A percentile compares a stretch with the other conserved stretches of the same genome.
These are phyloP conservation scores for Phoenix roebelenii DNA, from an alignment of 176 grass and related monocot species.

Conservation along the genomic window DNA sequence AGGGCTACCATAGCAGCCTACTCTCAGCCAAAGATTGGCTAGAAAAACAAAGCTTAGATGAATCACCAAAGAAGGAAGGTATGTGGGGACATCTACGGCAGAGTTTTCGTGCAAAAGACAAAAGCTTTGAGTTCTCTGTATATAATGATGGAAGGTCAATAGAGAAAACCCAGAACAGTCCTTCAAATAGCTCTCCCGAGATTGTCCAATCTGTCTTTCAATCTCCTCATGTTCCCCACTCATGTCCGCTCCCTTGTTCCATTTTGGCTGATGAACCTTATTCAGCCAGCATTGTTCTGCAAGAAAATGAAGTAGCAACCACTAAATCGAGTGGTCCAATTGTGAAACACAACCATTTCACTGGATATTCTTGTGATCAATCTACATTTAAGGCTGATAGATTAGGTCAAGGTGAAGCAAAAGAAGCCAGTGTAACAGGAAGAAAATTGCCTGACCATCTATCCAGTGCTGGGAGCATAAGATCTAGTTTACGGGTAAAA, in stretches of 20 bases:
- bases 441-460: slow-evolving; percentile 16
- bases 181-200: slow-evolving; percentile 32
- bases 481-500: slow-evolving; percentile 27
- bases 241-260: slow-evolving; percentile 59
- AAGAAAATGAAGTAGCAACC: slow-evolving; percentile 20
- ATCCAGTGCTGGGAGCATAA: slow-evolving; percentile 29
- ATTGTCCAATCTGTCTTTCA: slow-evolving; percentile 27
- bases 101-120: slow-evolving; percentile 17
- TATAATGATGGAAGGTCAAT: slow-evolving; percentile 22
- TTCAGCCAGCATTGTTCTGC: slow-evolving; percentile 2
- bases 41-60: slow-evolving; percentile 17
- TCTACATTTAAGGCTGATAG: slow-evolving; percentile 1
- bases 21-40: background rate
- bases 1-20: too few relatives aligned
- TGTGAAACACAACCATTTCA: slow-evolving; percentile 13
- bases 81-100: slow-evolving; percentile 21
- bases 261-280: slow-evolving; percentile 28
- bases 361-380: too few relatives aligned
- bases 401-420: slow-evolving; percentile 15
- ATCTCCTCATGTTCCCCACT: slow-evolving; percentile 47
- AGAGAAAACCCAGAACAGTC: slow-evolving; percentile 26
- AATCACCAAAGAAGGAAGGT: slow-evolving; percentile 15
- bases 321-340: slow-evolving; percentile 18
- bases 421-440: slow-evolving; percentile 28
- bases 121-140: slow-evolving; percentile 15